Evolutionary conservation across 2,329 filamentous ascomycete species (phyloP).

Genomic region (Rhexocercosporidium sp.): DNA sequence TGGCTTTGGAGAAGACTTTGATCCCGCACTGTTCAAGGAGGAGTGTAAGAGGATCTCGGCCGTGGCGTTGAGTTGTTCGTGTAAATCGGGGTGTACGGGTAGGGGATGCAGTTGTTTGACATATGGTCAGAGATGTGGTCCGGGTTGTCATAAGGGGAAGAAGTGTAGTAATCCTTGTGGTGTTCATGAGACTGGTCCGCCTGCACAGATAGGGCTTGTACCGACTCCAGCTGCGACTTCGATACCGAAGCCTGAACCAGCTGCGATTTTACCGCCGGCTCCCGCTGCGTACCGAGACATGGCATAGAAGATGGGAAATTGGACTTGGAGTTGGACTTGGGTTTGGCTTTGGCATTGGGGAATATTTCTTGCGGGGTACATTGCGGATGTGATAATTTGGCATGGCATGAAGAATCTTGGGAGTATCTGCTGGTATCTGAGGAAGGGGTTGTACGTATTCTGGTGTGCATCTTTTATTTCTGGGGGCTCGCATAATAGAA

Average conservation of each 20-base stretch:
- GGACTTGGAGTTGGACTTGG: neutral
- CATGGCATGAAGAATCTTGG: too few species aligned
- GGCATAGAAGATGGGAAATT: neutral
- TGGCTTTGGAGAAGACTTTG: conserved; percentile 12
- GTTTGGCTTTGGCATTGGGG: neutral
- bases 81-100: conserved; percentile 20
- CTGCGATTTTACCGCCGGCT: neutral
- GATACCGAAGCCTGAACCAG: neutral
- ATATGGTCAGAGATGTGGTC: conserved; percentile 22
- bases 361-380: neutral
- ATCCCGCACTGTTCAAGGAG: conserved; percentile 14
- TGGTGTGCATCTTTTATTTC: neutral
- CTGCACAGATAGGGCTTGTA: neutral
- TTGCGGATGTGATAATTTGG: neutral
- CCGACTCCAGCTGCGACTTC: neutral
- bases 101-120: conserved; percentile 20
- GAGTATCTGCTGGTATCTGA: neutral
- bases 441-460: neutral
- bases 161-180: conserved; percentile 24
- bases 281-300: too few species aligned
- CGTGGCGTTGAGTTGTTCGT: conserved; percentile 14
- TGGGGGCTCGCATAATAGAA: too few species aligned
- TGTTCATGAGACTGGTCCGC: conserved; percentile 3
- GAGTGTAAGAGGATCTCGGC: conserved; percentile 21
- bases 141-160: conserved; percentile 19